phyloP scores from a whole-genome alignment of 2,329 filamentous ascomycete species.

The Aspergillus chevalieri region DNA sequence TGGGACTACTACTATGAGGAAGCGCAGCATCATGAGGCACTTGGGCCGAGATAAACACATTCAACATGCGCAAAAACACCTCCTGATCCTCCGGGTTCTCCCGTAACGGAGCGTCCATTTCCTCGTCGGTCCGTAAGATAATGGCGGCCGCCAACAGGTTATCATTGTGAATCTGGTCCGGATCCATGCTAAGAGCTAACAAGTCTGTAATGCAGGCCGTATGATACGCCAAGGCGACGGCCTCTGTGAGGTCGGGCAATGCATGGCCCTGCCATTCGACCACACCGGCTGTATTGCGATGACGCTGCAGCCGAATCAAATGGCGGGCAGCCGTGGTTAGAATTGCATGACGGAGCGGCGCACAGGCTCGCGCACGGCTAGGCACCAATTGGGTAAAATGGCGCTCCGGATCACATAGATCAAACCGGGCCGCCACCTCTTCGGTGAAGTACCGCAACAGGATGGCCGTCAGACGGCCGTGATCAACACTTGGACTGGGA shows the following conservation, averaged over 20 bases:
- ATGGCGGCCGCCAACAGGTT: conserved; percentile 33
- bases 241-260: conserved; percentile 25
- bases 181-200: conserved; percentile 31
- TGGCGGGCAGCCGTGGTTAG: conserved; percentile 35
- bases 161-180: conserved; percentile 33
- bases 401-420: conserved; percentile 37
- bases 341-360: conserved; percentile 36
- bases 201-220: conserved; percentile 37
- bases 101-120: conserved; percentile 29
- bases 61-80: conserved; percentile 17
- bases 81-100: conserved; percentile 14
- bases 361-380: conserved; percentile 34
- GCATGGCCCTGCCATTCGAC: conserved; percentile 18
- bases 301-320: conserved; percentile 25
- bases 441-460: conserved; percentile 4
- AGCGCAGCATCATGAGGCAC: conserved; percentile 4
- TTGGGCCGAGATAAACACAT: conserved; percentile 17
- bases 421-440: conserved; percentile 23
- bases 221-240: conserved; percentile 37
- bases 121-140: conserved; percentile 36
- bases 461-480: conserved; percentile 3
- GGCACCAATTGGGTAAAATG: conserved; percentile 40
- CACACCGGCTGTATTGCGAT: conserved; percentile 12
- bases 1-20: neutral
- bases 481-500: neutral